Conservation (phyloP, 352 stramenopile species). For the Pythium dissimile region DNA sequence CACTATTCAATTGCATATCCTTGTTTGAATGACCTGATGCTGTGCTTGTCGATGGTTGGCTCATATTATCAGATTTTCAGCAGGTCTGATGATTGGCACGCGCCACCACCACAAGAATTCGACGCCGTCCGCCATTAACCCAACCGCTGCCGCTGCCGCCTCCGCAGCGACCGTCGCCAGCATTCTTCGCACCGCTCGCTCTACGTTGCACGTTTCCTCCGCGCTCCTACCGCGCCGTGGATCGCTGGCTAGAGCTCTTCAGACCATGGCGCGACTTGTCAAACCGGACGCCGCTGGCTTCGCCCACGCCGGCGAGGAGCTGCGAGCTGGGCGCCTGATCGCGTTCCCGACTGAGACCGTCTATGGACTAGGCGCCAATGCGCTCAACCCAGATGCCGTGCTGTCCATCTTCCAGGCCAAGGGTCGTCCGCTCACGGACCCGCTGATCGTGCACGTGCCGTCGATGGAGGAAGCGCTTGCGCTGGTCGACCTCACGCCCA, state of each 20-base stretch:
- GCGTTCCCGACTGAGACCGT: conserved; percentile 99
- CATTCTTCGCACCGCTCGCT: neutral
- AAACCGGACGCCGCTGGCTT: conserved; percentile 43
- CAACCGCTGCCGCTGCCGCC: neutral
- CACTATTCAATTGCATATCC: neutral
- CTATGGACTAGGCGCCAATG: conserved; percentile 98
- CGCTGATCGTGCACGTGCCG: conserved; percentile 98
- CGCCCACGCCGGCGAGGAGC: conserved; percentile 47
- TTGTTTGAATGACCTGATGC: neutral
- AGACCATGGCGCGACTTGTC: conserved; percentile 46
- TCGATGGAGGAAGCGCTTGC: conserved; percentile 79
- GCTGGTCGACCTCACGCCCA: conserved; percentile 84
- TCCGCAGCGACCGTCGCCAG: neutral
- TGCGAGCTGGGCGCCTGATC: conserved; percentile 80
- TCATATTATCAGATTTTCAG: conserved; percentile 5
- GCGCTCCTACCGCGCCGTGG: too few relatives aligned
- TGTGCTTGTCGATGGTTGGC: too few relatives aligned
- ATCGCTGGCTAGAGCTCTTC: too few relatives aligned
- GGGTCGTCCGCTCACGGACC: conserved; percentile 94
- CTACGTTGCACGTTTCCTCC: neutral
- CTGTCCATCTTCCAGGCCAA: conserved; percentile 97
- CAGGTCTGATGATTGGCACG: conserved; percentile 2
- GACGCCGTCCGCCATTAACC: neutral
- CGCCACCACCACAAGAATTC: conserved; percentile 17
- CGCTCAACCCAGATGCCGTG: conserved; percentile 91